Percentiles rank a stretch among this genome's conserved stretches.
Evolutionary conservation across 1,284 basidiomycete species (phyloP).

Genomic region (Thecaphora frezii): DNA sequence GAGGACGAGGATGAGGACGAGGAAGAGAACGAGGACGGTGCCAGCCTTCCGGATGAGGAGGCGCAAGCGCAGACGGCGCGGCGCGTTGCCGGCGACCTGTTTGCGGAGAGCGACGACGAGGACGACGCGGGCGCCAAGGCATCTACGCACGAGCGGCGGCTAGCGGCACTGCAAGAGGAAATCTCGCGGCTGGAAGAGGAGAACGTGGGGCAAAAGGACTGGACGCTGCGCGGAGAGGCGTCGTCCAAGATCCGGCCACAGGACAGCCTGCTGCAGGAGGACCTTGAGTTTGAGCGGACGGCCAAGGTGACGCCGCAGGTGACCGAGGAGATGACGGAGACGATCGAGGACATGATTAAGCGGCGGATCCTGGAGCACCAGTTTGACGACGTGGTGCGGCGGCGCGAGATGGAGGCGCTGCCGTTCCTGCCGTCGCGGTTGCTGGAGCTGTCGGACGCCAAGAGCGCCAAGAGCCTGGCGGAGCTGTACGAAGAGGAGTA

Average conservation of each 20-base stretch:
- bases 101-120: constrained; percentile 64
- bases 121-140: constrained; percentile 48
- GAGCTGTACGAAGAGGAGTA: constrained; percentile 97
- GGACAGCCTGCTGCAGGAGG: constrained; percentile 88
- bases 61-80: constrained; percentile 60
- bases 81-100: constrained; percentile 64
- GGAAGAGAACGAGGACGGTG: constrained; percentile 49
- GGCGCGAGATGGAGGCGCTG: constrained; percentile 71
- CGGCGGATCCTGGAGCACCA: constrained; percentile 78
- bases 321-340: constrained; percentile 82
- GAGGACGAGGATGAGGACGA: constrained; percentile 36
- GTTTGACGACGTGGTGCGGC: constrained; percentile 88
- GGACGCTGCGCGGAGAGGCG: constrained; percentile 91
- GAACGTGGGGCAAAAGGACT: constrained; percentile 71
- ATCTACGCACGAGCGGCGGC: constrained; percentile 64
- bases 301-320: constrained; percentile 84
- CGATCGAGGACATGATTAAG: constrained; percentile 89
- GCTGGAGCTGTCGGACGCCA: constrained; percentile 83
- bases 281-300: constrained; percentile 88
- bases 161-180: constrained; percentile 63
- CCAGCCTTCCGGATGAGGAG: constrained; percentile 7
- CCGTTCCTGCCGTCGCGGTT: constrained; percentile 82
- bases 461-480: constrained; percentile 73
- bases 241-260: constrained; percentile 78
- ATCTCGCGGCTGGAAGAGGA: constrained; percentile 65